Percentiles rank a stretch among this genome's conserved stretches.
phyloP scores from a whole-genome alignment of 192 early-diverging fungal species.

The Coemansia sp. region DNA sequence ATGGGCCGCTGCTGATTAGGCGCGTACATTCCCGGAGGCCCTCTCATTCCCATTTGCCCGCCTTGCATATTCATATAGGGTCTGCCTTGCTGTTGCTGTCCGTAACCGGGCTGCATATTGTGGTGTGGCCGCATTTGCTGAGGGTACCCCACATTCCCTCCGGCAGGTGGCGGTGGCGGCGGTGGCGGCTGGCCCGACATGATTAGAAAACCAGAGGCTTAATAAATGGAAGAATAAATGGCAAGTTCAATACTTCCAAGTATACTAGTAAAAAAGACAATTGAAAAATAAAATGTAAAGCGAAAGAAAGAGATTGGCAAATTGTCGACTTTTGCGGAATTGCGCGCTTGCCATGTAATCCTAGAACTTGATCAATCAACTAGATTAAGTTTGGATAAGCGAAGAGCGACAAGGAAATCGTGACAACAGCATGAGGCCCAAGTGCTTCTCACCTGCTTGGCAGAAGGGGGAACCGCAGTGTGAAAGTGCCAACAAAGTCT shows the following conservation, averaged over 20 bases:
- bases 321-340: no score
- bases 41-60: constrained; percentile 35
- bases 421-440: neutral
- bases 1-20: constrained; percentile 17
- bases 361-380: neutral
- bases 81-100: constrained; percentile 5
- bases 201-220: neutral
- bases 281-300: neutral
- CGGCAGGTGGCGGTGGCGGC: constrained; percentile 12
- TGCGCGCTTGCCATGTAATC: neutral
- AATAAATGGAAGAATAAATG: neutral
- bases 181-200: constrained; percentile 29
- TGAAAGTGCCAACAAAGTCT: neutral
- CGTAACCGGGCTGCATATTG: constrained; percentile 15
- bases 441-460: neutral
- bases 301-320: no score
- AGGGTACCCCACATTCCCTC: constrained; percentile 10
- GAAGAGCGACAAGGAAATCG: no score
- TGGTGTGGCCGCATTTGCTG: constrained; percentile 15
- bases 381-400: neutral
- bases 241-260: neutral
- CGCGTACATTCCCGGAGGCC: constrained; percentile 11
- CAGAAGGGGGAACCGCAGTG: neutral
- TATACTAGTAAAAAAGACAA: neutral
- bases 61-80: constrained; percentile 22